Evolutionary conservation across 2,329 filamentous ascomycete genomes (phyloP).

Genomic region (Aspergillus pseudotamarii): DNA sequence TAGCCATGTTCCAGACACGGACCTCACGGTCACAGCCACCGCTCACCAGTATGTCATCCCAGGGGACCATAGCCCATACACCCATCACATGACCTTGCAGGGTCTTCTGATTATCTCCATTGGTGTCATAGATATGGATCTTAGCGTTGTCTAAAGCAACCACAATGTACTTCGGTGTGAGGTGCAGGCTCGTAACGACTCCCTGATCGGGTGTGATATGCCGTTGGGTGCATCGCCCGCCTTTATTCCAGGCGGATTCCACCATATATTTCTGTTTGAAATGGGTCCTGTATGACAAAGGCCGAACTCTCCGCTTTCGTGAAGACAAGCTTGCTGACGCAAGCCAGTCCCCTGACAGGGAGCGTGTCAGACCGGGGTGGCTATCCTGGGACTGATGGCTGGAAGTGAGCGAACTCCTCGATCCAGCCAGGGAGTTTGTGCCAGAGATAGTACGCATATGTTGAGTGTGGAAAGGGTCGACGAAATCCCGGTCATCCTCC

Average conservation of each 20-base stretch:
- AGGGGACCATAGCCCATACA: conserved; percentile 99
- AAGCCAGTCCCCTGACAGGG: conserved; percentile 36
- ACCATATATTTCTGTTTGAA: conserved; percentile 98
- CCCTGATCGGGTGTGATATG: conserved; percentile 96
- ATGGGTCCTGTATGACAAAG: conserved; percentile 88
- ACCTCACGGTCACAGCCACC: conserved; percentile 97
- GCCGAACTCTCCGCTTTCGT: conserved; percentile 58
- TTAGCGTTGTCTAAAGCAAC: conserved; percentile 97
- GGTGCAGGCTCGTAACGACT: conserved; percentile 91
- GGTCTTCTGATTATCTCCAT: conserved; percentile 84
- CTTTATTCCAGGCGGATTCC: conserved; percentile 93
- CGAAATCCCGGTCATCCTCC: conserved; percentile 44
- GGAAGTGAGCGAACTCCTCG: conserved; percentile 29
- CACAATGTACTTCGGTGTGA: conserved; percentile 95
- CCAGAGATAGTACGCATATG: conserved; percentile 24
- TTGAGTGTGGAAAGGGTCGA: conserved; percentile 38
- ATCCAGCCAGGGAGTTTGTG: conserved; percentile 23
- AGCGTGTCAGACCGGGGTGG: conserved; percentile 50
- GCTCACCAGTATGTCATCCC: conserved; percentile 92
- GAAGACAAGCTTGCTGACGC: conserved; percentile 34
- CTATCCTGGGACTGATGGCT: conserved; percentile 48
- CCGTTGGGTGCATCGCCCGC: conserved; percentile 78
- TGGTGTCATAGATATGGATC: conserved; percentile 95
- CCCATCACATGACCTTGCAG: conserved; percentile 97
- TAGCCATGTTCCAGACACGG: conserved; percentile 92